Conservation (phyloP, 768 basidiomycete species). For the Rubroboletus satanas region DNA sequence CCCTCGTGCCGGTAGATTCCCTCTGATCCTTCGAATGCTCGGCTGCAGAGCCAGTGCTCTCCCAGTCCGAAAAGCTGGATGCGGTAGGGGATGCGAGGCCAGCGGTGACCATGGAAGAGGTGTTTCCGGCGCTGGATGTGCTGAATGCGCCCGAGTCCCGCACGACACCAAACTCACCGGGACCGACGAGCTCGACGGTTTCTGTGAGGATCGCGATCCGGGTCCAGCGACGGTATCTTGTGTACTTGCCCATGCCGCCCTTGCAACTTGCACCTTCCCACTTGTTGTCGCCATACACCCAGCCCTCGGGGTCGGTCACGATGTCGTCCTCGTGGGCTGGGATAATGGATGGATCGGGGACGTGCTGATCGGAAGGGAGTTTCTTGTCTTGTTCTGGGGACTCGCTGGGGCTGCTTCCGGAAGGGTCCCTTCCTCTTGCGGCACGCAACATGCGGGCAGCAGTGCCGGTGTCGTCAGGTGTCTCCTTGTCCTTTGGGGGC, state of each 20-base stretch:
- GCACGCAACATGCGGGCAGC: slow-evolving; percentile 50
- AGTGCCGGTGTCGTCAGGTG: slow-evolving; percentile 42
- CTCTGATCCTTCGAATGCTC: slow-evolving; percentile 21
- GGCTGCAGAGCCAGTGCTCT: slow-evolving; percentile 24
- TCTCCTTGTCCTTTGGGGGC: slow-evolving; percentile 43
- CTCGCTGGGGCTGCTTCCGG: slow-evolving; percentile 13
- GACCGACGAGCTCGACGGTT: slow-evolving; percentile 53
- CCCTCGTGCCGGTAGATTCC: slow-evolving; percentile 13
- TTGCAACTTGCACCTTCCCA: slow-evolving; percentile 78
- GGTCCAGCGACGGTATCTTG: slow-evolving; percentile 82
- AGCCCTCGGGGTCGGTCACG: slow-evolving; percentile 80
- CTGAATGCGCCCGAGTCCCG: slow-evolving; percentile 26
- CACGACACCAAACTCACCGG: slow-evolving; percentile 30
- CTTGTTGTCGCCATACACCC: slow-evolving; percentile 94
- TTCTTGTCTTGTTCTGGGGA: slow-evolving; percentile 24
- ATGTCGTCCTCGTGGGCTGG: slow-evolving; percentile 46
- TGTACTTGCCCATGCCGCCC: slow-evolving; percentile 91
- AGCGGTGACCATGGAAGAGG: slow-evolving; percentile 26
- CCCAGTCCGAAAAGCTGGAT: slow-evolving; percentile 30
- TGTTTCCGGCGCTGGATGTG: slow-evolving; percentile 10
- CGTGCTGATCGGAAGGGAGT: slow-evolving; percentile 20
- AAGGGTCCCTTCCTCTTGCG: slow-evolving; percentile 43
- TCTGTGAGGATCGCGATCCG: slow-evolving; percentile 78
- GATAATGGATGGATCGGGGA: slow-evolving; percentile 28
- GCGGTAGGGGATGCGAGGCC: slow-evolving; percentile 25